A percentile compares a stretch with the other conserved stretches of the same genome.
phyloP scores from a whole-genome alignment of 1,284 basidiomycete species.

The Inonotus hispidus region DNA sequence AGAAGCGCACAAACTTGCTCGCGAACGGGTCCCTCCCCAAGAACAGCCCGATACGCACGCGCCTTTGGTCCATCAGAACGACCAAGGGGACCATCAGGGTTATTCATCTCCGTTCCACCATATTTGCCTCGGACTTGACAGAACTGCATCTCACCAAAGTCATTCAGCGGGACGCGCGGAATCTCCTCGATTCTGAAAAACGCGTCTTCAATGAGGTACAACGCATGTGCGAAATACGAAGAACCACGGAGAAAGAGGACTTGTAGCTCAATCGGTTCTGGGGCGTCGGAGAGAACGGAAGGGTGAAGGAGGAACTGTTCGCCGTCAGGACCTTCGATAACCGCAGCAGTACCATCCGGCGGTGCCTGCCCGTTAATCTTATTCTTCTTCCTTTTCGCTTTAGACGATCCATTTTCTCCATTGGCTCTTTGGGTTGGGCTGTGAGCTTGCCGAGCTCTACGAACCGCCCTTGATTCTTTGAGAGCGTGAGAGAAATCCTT shows the following conservation, averaged over 20 bases:
- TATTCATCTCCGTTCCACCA: constrained; percentile 72
- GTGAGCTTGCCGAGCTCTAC: constrained; percentile 56
- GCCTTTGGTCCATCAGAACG: constrained; percentile 50
- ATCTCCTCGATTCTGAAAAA: constrained; percentile 65
- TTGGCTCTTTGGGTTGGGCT: constrained; percentile 31
- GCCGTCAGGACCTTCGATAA: constrained; percentile 43
- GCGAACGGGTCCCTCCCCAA: constrained; percentile 47
- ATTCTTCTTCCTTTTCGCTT: constrained; percentile 38
- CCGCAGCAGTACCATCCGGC: constrained; percentile 51
- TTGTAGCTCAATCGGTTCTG: constrained; percentile 75
- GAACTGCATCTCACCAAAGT: constrained; percentile 67
- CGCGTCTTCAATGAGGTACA: constrained; percentile 64
- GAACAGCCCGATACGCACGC: constrained; percentile 51
- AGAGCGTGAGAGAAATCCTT: constrained; percentile 75
- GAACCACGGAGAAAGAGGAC: constrained; percentile 76
- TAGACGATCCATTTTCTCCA: constrained; percentile 38
- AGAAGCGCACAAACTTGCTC: constrained; percentile 54
- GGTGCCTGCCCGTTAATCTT: constrained; percentile 56
- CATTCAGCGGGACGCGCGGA: constrained; percentile 45
- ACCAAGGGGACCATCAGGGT: constrained; percentile 70
- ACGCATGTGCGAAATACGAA: constrained; percentile 70
- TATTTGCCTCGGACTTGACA: constrained; percentile 67
- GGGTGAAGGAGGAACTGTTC: constrained; percentile 54
- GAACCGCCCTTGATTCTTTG: constrained; percentile 62
- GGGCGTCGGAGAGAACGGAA: constrained; percentile 65